phyloP scores from a whole-genome alignment of 768 basidiomycete genomes.

The Dioszegia crocea region DNA sequence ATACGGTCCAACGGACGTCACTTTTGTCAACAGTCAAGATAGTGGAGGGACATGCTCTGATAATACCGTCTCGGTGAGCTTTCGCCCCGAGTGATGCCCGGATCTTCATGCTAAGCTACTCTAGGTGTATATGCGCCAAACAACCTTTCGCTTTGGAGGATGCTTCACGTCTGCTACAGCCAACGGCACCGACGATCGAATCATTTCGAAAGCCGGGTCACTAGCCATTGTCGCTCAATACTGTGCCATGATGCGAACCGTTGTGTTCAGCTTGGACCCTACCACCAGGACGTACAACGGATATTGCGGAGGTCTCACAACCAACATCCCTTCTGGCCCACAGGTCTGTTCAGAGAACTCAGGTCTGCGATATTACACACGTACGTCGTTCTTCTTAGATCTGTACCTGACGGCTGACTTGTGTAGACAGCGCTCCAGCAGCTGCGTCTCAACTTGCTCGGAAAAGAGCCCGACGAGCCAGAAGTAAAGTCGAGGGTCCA shows the following conservation, averaged over 20 bases:
- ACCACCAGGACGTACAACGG: background rate
- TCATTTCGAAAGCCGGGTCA: background rate
- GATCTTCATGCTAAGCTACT: background rate
- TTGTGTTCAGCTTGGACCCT: background rate
- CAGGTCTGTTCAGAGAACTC: background rate
- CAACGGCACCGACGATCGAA: background rate
- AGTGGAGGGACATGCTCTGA: background rate
- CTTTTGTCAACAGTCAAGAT: background rate
- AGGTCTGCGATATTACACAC: background rate
- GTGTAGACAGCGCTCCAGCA: background rate
- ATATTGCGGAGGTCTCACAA: background rate
- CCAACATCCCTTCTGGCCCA: background rate
- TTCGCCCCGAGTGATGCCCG: background rate
- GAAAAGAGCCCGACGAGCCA: background rate
- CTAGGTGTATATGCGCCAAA: background rate
- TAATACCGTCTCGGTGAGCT: background rate
- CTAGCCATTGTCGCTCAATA: background rate
- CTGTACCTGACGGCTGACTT: background rate
- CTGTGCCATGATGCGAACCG: background rate
- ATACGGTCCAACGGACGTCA: background rate
- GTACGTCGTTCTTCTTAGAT: background rate
- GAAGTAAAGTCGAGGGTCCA: background rate
- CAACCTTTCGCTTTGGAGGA: background rate
- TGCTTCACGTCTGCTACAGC: background rate
- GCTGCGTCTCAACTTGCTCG: background rate